These are phyloP conservation scores for Kodamaea fungicola DNA, from an alignment of 1,139 yeast genomes.

Conservation along the genomic window DNA sequence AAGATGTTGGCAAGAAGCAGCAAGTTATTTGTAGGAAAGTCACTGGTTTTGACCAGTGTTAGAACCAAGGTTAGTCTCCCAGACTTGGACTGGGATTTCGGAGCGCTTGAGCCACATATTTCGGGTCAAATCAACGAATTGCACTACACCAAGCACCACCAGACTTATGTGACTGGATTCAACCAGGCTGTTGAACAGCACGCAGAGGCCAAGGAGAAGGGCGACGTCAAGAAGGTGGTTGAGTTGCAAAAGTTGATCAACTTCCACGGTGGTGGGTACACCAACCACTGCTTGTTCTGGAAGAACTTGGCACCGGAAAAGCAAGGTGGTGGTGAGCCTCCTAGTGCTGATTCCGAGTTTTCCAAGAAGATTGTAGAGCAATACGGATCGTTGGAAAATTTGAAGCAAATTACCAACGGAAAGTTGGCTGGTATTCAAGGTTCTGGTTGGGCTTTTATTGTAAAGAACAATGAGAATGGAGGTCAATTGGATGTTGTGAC, in stretches of 20 bases:
- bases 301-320: constrained; percentile 81
- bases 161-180: constrained; percentile 87
- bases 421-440: constrained; percentile 94
- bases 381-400: constrained; percentile 75
- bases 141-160: constrained; percentile 93
- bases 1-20: too few species aligned
- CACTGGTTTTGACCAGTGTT: constrained; percentile 22
- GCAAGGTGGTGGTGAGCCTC: constrained; percentile 84
- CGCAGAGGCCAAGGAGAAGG: constrained; percentile 63
- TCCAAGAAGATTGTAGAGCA: constrained; percentile 61
- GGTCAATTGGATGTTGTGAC: constrained; percentile 76
- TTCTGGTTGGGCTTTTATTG: constrained; percentile 97
- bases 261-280: constrained; percentile 94
- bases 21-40: neutral
- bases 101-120: constrained; percentile 86
- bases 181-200: constrained; percentile 79
- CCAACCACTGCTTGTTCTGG: constrained; percentile 88
- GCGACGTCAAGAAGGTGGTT: constrained; percentile 64
- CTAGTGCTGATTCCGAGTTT: constrained; percentile 54
- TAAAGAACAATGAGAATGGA: constrained; percentile 80
- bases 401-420: constrained; percentile 65
- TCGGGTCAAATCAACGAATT: constrained; percentile 87
- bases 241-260: constrained; percentile 78
- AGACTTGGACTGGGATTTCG: constrained; percentile 81
- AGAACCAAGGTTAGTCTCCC: constrained; percentile 78